Evolutionary conservation across 1,139 yeast genomes (phyloP).

Genomic region (Yamadazyma sp.): DNA sequence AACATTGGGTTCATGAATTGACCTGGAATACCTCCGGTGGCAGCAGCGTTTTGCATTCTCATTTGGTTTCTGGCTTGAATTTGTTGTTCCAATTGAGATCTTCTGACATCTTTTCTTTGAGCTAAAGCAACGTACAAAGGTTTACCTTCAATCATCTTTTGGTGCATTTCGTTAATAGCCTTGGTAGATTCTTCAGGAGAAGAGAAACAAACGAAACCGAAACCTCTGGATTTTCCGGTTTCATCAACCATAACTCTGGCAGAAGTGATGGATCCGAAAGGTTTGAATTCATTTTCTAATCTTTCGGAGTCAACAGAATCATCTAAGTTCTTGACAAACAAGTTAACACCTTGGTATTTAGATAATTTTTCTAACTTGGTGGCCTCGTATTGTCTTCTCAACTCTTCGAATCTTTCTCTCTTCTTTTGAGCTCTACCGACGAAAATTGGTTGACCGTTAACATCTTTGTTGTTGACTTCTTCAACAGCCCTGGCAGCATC

Average conservation of each 20-base stretch:
- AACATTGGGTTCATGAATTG: constrained; percentile 96
- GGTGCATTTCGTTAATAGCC: constrained; percentile 98
- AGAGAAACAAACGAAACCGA: constrained; percentile 97
- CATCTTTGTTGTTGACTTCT: constrained; percentile 83
- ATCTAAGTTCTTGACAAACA: constrained; percentile 95
- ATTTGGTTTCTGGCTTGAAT: constrained; percentile 97
- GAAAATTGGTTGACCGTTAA: constrained; percentile 81
- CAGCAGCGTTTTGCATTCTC: constrained; percentile 95
- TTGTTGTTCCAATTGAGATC: constrained; percentile 96
- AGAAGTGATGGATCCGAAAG: constrained; percentile 93
- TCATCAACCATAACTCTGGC: constrained; percentile 97
- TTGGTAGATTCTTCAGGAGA: constrained; percentile 98
- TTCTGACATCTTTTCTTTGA: constrained; percentile 98
- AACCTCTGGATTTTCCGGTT: constrained; percentile 93
- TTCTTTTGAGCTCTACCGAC: constrained; percentile 99
- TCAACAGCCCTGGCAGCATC: constrained; percentile 91
- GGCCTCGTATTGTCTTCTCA: constrained; percentile 92
- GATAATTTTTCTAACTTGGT: constrained; percentile 89
- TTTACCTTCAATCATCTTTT: constrained; percentile 92
- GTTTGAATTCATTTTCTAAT: constrained; percentile 88
- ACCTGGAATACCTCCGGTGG: constrained; percentile 87
- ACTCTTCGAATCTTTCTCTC: constrained; percentile 95
- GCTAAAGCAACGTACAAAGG: constrained; percentile 99
- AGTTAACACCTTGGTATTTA: constrained; percentile 97
- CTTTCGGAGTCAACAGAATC: constrained; percentile 89